phyloP scores from a whole-genome alignment of 2,329 filamentous ascomycete species.

The Chaetomium strumarium region DNA sequence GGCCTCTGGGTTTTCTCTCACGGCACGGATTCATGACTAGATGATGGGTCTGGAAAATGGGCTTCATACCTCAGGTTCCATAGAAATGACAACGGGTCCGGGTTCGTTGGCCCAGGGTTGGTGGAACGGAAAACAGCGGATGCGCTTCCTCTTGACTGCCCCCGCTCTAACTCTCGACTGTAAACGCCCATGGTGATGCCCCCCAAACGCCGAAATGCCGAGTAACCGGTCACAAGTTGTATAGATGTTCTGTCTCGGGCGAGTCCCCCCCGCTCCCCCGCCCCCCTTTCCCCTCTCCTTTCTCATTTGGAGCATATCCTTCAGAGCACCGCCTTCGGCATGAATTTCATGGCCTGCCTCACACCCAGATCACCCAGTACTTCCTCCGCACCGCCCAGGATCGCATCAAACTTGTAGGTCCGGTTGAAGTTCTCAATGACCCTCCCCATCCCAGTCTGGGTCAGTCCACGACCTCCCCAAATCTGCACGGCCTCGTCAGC shows the following conservation, averaged over 20 bases:
- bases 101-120: neutral
- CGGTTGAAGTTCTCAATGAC: conserved; percentile 80
- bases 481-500: conserved; percentile 81
- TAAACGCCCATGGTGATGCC: no score
- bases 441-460: conserved; percentile 75
- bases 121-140: no score
- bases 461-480: conserved; percentile 75
- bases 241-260: no score
- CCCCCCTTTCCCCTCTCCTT: no score
- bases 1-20: conserved; percentile 19
- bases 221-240: no score
- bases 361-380: conserved; percentile 76
- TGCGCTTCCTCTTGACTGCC: no score
- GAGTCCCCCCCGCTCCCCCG: no score
- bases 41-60: conserved; percentile 23
- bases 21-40: conserved; percentile 26
- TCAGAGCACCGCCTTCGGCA: conserved; percentile 79
- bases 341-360: conserved; percentile 74
- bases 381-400: conserved; percentile 72
- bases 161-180: no score
- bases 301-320: neutral
- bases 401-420: conserved; percentile 76
- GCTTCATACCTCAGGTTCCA: conserved; percentile 17
- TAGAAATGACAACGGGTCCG: conserved; percentile 21
- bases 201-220: no score